Conservation (phyloP, 352 stramenopile genomes). For the Globisporangium iwayamae region DNA sequence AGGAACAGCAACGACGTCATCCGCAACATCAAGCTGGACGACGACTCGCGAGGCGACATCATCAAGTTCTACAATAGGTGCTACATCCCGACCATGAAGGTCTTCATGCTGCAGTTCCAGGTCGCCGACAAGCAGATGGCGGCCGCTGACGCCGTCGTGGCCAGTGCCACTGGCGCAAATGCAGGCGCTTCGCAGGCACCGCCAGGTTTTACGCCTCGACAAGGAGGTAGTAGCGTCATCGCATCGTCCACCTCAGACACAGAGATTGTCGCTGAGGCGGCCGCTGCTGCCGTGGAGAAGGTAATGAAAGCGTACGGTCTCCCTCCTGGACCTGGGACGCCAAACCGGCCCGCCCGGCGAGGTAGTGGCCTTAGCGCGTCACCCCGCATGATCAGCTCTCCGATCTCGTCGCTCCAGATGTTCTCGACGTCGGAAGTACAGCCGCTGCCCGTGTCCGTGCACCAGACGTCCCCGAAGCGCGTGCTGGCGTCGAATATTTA, state of each 20-base stretch:
- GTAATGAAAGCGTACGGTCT: constrained; percentile 43
- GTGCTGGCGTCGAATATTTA: constrained; percentile 81
- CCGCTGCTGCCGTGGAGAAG: constrained; percentile 64
- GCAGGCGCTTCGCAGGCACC: constrained; percentile 16
- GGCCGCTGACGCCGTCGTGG: constrained; percentile 61
- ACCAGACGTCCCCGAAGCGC: constrained; percentile 78
- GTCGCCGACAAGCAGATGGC: constrained; percentile 79
- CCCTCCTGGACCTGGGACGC: constrained; percentile 29
- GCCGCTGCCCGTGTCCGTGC: constrained; percentile 69
- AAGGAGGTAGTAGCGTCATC: constrained; percentile 38
- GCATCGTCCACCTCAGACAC: constrained; percentile 62
- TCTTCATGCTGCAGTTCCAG: constrained; percentile 85
- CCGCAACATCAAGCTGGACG: constrained; percentile 72
- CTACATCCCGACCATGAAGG: constrained; percentile 81
- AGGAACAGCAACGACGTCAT: constrained; percentile 64
- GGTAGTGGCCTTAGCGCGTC: constrained; percentile 16
- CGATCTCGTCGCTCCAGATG: constrained; percentile 44
- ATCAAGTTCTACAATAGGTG: constrained; percentile 90
- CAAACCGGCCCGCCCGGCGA: constrained; percentile 28
- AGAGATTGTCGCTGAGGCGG: constrained; percentile 76
- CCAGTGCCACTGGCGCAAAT: constrained; percentile 24
- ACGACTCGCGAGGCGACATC: constrained; percentile 66
- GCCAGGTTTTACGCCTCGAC: constrained; percentile 40
- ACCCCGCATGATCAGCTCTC: constrained; percentile 43
- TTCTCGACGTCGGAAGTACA: constrained; percentile 75